Conservation (phyloP, 2,329 filamentous ascomycete genomes). For the Fusarium buharicum region DNA sequence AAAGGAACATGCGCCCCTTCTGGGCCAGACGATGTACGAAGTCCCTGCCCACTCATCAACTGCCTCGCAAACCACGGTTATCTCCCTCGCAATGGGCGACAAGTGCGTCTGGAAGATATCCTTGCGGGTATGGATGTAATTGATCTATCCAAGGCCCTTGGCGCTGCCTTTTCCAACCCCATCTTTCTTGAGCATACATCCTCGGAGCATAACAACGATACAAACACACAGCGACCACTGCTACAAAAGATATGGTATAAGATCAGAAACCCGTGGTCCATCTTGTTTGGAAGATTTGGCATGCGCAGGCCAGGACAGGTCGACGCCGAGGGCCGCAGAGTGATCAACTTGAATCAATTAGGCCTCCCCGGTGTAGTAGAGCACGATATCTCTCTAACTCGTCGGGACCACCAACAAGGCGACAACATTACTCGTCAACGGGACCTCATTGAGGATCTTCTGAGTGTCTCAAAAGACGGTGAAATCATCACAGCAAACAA, state of each 20-base stretch:
- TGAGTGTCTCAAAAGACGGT: constrained; percentile 37
- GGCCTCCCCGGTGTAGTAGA: constrained; percentile 34
- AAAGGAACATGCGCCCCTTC: constrained; percentile 32
- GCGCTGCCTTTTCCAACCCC: constrained; percentile 34
- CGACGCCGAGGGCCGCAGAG: constrained; percentile 28
- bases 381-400: constrained; percentile 42
- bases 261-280: constrained; percentile 35
- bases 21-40: constrained; percentile 32
- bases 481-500: constrained; percentile 34
- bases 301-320: constrained; percentile 39
- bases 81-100: constrained; percentile 38
- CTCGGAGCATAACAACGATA: constrained; percentile 13
- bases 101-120: constrained; percentile 30
- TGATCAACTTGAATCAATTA: constrained; percentile 40
- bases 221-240: constrained; percentile 9
- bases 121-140: constrained; percentile 29
- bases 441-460: constrained; percentile 34
- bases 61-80: constrained; percentile 43
- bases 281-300: constrained; percentile 29
- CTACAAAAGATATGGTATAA: constrained; percentile 15
- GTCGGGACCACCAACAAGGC: constrained; percentile 36
- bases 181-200: constrained; percentile 37
- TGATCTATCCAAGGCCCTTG: constrained; percentile 37
- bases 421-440: constrained; percentile 31
- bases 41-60: constrained; percentile 42